Conservation (phyloP, 805 yeast genomes). For the Starmerella davenportii region DNA sequence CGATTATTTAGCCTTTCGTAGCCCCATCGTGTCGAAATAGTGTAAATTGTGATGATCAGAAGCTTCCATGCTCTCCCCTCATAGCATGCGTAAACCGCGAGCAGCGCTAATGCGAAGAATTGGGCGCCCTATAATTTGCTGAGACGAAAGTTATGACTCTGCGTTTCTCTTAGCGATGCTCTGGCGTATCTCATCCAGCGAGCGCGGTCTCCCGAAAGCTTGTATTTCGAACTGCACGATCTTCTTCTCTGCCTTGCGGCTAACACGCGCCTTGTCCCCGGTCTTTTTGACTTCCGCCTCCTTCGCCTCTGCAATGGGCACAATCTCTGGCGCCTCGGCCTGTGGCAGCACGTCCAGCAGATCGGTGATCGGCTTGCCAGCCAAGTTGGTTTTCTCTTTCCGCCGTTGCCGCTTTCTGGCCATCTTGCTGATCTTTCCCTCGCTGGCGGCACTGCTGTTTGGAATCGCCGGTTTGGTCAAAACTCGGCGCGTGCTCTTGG, state of each 20-base stretch:
- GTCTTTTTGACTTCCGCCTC: conserved; percentile 4
- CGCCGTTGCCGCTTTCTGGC: conserved; percentile 14
- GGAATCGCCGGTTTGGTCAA: conserved; percentile 13
- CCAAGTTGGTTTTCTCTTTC: conserved; percentile 14
- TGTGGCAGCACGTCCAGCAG: conserved; percentile 12
- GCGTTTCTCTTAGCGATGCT: not conserved
- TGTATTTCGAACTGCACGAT: conserved; percentile 12
- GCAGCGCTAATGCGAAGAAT: too few species aligned
- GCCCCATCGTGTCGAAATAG: too few species aligned
- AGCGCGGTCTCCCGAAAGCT: conserved; percentile 1
- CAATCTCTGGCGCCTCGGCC: conserved; percentile 7
- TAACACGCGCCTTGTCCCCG: conserved; percentile 6
- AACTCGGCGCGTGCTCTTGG: conserved; percentile 3
- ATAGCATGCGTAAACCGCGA: too few species aligned
- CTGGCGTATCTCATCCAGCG: conserved; percentile 6
- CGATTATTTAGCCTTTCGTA: too few species aligned
- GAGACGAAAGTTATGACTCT: too few species aligned
- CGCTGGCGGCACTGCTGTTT: conserved; percentile 12
- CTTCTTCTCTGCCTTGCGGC: conserved; percentile 14
- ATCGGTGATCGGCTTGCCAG: conserved; percentile 15
- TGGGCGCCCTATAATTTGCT: too few species aligned
- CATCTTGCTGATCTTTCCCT: conserved; percentile 13
- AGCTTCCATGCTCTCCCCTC: too few species aligned
- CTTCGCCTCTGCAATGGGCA: conserved; percentile 8
- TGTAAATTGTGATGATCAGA: too few species aligned